Evolutionary conservation across 805 yeast species (phyloP).

Genomic region (Pichia scutulata): DNA sequence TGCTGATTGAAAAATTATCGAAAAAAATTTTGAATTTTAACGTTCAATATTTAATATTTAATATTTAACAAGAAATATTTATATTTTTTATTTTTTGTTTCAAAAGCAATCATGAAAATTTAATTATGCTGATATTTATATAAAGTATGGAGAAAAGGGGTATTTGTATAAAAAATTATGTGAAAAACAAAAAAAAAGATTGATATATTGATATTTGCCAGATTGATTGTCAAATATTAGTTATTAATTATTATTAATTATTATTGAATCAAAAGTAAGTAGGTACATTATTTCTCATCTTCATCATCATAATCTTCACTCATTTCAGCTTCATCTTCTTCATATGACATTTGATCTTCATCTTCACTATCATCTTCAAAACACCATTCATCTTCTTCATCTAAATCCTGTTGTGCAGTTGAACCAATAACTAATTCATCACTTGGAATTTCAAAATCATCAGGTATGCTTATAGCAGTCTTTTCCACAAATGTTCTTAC

Average conservation of each 20-base stretch:
- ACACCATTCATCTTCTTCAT: slow-evolving; percentile 44
- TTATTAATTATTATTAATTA: background rate
- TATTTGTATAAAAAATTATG: background rate
- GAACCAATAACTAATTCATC: slow-evolving; percentile 17
- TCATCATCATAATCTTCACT: slow-evolving; percentile 38
- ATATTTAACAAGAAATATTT: too few species aligned
- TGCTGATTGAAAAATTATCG: background rate
- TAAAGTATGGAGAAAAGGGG: background rate
- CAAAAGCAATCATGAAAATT: background rate
- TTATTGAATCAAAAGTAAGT: background rate
- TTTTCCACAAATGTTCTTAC: slow-evolving; percentile 77
- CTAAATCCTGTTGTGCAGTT: slow-evolving; percentile 16
- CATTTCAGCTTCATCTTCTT: slow-evolving; percentile 38
- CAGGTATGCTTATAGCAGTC: slow-evolving; percentile 80
- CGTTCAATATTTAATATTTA: background rate
- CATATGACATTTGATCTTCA: slow-evolving; percentile 36
- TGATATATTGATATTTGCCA: background rate
- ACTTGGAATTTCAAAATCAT: slow-evolving; percentile 70
- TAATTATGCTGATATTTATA: background rate
- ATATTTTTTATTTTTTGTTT: background rate
- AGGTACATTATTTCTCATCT: slow-evolving; percentile 17
- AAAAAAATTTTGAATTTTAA: background rate
- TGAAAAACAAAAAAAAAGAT: background rate
- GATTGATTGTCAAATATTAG: background rate
- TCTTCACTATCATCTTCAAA: slow-evolving; percentile 58